A percentile compares a stretch with the other conserved stretches of the same genome.
These are phyloP conservation scores for Diplodia corticola DNA, from an alignment of 2,329 filamentous ascomycete genomes.

Conservation along the genomic window DNA sequence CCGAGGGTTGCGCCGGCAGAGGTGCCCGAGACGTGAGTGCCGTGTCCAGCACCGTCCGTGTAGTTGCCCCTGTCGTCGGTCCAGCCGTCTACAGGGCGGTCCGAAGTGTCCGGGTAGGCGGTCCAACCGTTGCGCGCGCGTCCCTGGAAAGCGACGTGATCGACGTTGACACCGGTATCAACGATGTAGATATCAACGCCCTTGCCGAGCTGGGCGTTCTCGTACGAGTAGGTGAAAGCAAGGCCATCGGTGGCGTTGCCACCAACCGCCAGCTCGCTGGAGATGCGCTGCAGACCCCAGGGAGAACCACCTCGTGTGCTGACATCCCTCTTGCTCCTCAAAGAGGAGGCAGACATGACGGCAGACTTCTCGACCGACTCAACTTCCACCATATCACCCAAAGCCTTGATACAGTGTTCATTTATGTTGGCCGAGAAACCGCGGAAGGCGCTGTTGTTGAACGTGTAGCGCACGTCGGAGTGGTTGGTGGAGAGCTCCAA, in stretches of 20 bases:
- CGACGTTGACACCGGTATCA: slow-evolving; percentile 51
- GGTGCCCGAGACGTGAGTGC: slow-evolving; percentile 51
- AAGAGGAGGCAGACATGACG: slow-evolving; percentile 31
- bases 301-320: slow-evolving; percentile 38
- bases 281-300: slow-evolving; percentile 52
- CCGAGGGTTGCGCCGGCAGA: slow-evolving; percentile 47
- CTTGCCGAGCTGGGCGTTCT: slow-evolving; percentile 36
- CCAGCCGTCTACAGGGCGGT: neutral
- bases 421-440: slow-evolving; percentile 46
- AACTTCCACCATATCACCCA: slow-evolving; percentile 44
- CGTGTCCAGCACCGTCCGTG: slow-evolving; percentile 49
- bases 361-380: slow-evolving; percentile 43
- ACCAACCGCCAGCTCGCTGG: slow-evolving; percentile 30
- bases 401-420: slow-evolving; percentile 40
- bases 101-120: slow-evolving; percentile 25
- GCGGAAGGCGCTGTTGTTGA: slow-evolving; percentile 44
- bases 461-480: slow-evolving; percentile 41
- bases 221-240: slow-evolving; percentile 47
- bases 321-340: slow-evolving; percentile 23
- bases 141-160: slow-evolving; percentile 48
- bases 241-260: slow-evolving; percentile 33
- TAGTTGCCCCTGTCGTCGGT: slow-evolving; percentile 35
- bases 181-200: slow-evolving; percentile 53
- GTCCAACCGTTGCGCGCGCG: slow-evolving; percentile 37
- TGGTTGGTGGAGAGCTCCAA: slow-evolving; percentile 41